A percentile compares a stretch with the other conserved stretches of the same genome.
phyloP scores from a whole-genome alignment of 495 filamentous ascomycete genomes.

The Jackrogersella minutella region DNA sequence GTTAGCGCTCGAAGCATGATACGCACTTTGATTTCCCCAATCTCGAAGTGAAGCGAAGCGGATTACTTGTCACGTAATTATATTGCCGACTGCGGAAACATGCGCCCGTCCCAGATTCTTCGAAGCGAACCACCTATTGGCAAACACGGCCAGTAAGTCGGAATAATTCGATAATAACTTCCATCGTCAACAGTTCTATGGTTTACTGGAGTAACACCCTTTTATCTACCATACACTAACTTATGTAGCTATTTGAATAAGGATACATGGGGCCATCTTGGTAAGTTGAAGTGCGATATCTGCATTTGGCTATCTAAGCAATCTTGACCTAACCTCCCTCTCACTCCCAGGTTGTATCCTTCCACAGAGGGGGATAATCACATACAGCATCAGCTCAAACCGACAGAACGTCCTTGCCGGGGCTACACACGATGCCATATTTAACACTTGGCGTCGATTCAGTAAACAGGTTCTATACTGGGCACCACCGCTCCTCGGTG shows the following conservation, averaged over 20 bases:
- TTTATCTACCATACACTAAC: not conserved
- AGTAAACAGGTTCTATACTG: slow-evolving; percentile 77
- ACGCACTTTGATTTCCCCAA: not conserved
- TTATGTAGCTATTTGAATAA: slow-evolving; percentile 30
- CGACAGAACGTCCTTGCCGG: slow-evolving; percentile 63
- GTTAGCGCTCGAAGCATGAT: not conserved
- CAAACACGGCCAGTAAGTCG: slow-evolving; percentile 34
- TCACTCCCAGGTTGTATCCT: slow-evolving; percentile 1
- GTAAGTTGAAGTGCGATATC: not conserved
- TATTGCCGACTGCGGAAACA: not conserved
- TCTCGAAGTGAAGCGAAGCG: not conserved
- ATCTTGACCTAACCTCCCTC: not conserved
- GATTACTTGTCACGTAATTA: not conserved
- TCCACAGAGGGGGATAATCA: slow-evolving; percentile 61
- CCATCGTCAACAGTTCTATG: not conserved
- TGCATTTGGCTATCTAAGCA: not conserved
- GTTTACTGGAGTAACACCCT: not conserved
- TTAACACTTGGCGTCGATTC: slow-evolving; percentile 66
- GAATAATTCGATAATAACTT: not conserved
- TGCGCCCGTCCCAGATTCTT: slow-evolving; percentile 32
- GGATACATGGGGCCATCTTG: slow-evolving; percentile 31
- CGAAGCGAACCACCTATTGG: slow-evolving; percentile 26
- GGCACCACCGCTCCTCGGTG: slow-evolving; percentile 73
- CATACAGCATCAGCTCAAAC: slow-evolving; percentile 58
- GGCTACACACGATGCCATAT: slow-evolving; percentile 59